Percentiles rank a stretch among this genome's conserved stretches.
phyloP scores from a whole-genome alignment of 108 stramenopile species.

The Thalassiosira profunda region DNA sequence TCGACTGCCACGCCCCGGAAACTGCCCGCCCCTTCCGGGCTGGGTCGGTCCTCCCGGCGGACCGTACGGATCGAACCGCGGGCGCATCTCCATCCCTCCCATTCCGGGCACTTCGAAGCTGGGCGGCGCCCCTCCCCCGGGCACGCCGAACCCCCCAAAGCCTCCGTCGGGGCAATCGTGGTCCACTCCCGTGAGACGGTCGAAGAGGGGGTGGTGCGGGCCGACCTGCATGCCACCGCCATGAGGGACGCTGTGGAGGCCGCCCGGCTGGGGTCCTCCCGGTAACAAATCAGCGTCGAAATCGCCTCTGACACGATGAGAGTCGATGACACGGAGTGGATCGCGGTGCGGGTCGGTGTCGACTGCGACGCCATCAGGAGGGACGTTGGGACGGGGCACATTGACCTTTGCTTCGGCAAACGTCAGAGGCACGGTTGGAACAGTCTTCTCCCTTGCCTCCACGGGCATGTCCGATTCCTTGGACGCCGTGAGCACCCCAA shows the following conservation, averaged over 20 bases:
- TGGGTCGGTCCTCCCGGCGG: constrained; percentile 72
- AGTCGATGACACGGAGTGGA: constrained; percentile 18
- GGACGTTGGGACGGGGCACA: constrained; percentile 2
- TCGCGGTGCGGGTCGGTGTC: background rate
- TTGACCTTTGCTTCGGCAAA: background rate
- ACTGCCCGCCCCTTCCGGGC: constrained; percentile 22
- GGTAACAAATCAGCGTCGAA: constrained; percentile 80
- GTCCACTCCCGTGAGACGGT: constrained; percentile 46
- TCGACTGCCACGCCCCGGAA: constrained; percentile 32
- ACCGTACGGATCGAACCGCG: constrained; percentile 79
- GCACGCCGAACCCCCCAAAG: constrained; percentile 18
- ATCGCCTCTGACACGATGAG: constrained; percentile 39
- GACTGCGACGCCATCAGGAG: constrained; percentile 8
- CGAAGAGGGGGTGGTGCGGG: constrained; percentile 86
- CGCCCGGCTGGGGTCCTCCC: constrained; percentile 53
- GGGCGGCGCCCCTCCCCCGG: background rate
- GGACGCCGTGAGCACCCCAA: constrained; percentile 42
- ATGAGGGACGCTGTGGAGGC: background rate
- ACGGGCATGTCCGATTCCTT: background rate
- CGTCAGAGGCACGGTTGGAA: background rate
- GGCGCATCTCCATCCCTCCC: constrained; percentile 70
- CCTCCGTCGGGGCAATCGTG: constrained; percentile 20
- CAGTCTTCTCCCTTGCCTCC: background rate
- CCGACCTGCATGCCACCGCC: constrained; percentile 79
- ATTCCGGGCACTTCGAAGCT: constrained; percentile 34